phyloP scores from a whole-genome alignment of 2,329 filamentous ascomycete species.

The Chlorencoelia australis region DNA sequence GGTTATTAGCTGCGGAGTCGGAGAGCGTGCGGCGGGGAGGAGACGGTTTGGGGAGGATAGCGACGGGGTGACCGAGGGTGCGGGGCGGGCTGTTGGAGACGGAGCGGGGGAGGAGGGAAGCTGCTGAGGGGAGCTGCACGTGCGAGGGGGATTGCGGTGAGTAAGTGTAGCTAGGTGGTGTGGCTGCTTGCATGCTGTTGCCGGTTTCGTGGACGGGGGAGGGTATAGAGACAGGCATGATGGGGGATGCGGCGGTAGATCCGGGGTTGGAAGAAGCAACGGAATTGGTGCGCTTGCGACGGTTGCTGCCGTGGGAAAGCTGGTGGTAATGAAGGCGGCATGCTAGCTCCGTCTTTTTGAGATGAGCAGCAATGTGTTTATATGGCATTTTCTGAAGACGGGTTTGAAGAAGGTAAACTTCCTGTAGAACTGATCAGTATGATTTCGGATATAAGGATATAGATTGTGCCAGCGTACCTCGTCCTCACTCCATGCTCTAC shows the following conservation, averaged over 20 bases:
- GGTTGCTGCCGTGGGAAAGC: slow-evolving; percentile 70
- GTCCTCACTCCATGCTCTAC: slow-evolving; percentile 76
- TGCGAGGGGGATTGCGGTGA: slow-evolving; percentile 25
- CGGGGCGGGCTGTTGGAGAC: slow-evolving; percentile 38
- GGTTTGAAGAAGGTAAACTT: slow-evolving; percentile 74
- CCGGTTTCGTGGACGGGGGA: slow-evolving; percentile 39
- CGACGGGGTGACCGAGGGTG: slow-evolving; percentile 38
- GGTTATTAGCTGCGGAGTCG: slow-evolving; percentile 29
- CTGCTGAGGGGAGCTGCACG: slow-evolving; percentile 35
- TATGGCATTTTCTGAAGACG: slow-evolving; percentile 84
- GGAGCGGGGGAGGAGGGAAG: slow-evolving; percentile 39
- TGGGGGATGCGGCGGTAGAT: slow-evolving; percentile 38
- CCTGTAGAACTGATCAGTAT: slow-evolving; percentile 38
- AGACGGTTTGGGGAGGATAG: slow-evolving; percentile 57
- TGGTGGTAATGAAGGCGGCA: slow-evolving; percentile 85
- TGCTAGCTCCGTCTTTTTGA: slow-evolving; percentile 81
- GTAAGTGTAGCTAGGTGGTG: slow-evolving; percentile 31
- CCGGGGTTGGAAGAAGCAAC: slow-evolving; percentile 54
- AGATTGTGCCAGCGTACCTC: slow-evolving; percentile 44
- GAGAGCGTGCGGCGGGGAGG: slow-evolving; percentile 36
- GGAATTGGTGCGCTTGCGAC: slow-evolving; percentile 66
- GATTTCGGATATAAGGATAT: not conserved
- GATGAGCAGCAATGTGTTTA: slow-evolving; percentile 75
- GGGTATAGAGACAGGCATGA: slow-evolving; percentile 36
- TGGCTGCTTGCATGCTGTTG: slow-evolving; percentile 13